Percentiles rank a stretch among this genome's conserved stretches.
Conservation (phyloP, 2,329 filamentous ascomycete species). For the Periconia digitata region DNA sequence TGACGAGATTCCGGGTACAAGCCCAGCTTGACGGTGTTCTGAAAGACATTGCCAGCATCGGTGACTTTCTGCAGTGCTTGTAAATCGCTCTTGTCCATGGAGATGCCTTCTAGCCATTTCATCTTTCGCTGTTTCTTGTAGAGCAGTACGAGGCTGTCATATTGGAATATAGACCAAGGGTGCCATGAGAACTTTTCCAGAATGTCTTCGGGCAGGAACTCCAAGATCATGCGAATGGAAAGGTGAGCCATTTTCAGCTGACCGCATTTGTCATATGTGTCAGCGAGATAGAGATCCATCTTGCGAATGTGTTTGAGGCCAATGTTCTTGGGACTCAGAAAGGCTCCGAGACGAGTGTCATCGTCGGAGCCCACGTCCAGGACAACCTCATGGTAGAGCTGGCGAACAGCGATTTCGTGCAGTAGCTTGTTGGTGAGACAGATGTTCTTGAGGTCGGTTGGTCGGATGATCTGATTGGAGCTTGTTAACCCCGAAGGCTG, state of each 20-base stretch:
- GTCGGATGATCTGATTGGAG: slow-evolving; percentile 43
- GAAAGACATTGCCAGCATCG: slow-evolving; percentile 44
- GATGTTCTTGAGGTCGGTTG: slow-evolving; percentile 51
- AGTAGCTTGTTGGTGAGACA: slow-evolving; percentile 52
- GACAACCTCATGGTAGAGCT: slow-evolving; percentile 50
- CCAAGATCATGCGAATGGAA: slow-evolving; percentile 51
- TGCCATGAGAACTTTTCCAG: slow-evolving; percentile 55
- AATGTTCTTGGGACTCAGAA: slow-evolving; percentile 51
- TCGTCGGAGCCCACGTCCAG: slow-evolving; percentile 50
- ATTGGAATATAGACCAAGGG: slow-evolving; percentile 51
- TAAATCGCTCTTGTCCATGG: slow-evolving; percentile 46
- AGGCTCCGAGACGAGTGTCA: slow-evolving; percentile 48
- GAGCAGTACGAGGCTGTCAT: slow-evolving; percentile 51
- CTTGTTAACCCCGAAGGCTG: too few relatives aligned
- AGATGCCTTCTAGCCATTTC: slow-evolving; percentile 53
- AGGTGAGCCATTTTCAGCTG: slow-evolving; percentile 50
- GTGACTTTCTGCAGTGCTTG: slow-evolving; percentile 46
- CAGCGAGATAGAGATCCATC: slow-evolving; percentile 50
- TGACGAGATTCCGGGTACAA: slow-evolving; percentile 51
- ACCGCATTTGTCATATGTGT: slow-evolving; percentile 48
- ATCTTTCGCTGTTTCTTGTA: slow-evolving; percentile 53
- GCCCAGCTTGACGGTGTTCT: slow-evolving; percentile 47
- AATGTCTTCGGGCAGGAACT: slow-evolving; percentile 52
- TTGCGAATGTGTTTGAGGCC: slow-evolving; percentile 51
- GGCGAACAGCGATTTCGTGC: slow-evolving; percentile 49